Base-by-base conservation (phyloP, 768 basidiomycete species). In the Chlorophyllum brunneum region DNA sequence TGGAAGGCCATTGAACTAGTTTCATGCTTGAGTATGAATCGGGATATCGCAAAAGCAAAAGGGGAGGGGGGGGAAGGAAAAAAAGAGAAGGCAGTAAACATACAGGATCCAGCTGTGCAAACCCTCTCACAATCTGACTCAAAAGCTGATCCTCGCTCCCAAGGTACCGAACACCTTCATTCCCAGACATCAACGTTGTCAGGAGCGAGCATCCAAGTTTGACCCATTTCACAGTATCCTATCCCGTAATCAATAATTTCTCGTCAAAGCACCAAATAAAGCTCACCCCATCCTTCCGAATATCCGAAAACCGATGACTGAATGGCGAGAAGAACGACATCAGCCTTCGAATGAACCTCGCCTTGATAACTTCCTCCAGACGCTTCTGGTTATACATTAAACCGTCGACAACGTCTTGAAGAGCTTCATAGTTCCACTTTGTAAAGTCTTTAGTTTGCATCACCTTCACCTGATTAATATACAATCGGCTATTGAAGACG, bases 281-380 rank as follows among this genome's bases (percentile, higher is more conserved):
- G 60, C 65, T 31, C 24, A 75, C 94, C 66, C 82, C 85, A 37
- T 76, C 83, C 57, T 80, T 79, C 20, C 80, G 79, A 61, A 98
- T 75, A 59, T 92, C 87, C 2, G 90, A 88, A 67, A 97, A 98
- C 13, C 90, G 82, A 66, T 86, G 86, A 51, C 75, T 86, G 64
- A 91, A 88, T 1, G 97, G 97, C 63, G 95, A 88, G 64, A 88
- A 98, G 72, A 98, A 98, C 0, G 83, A 79, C 76, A 95, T 85
- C n/a, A 99, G 70, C 29, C 92, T 77, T n/a, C 88, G 81, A 51
- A 95, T 84, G 59, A 95, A 95, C 58, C 90, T 83, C 11, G 86
- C 92, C 63, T 86, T 88, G 63, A 95, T 90, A 2, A 92, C 92
- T 68, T 99, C 97, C 63, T 99, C 95, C 65, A 98, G 78, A 31